Conservation (phyloP, 164 flowering plant species). For the Santalum album region DNA sequence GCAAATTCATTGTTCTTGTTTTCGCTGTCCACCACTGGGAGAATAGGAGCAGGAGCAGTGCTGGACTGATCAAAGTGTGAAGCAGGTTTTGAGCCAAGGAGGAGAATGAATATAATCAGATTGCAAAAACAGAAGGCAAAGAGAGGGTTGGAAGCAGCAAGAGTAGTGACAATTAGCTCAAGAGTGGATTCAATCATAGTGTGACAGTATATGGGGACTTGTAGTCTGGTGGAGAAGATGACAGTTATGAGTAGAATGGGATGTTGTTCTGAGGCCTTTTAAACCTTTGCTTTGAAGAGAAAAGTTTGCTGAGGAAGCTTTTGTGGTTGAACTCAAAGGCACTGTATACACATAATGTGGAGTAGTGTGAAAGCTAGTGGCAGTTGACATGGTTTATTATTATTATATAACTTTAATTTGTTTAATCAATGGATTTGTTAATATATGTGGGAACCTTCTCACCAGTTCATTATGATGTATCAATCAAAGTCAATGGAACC, state of each 20-base stretch:
- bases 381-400: neutral
- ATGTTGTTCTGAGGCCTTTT: neutral
- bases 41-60: too few relatives aligned
- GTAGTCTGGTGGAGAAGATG: neutral
- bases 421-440: neutral
- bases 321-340: neutral
- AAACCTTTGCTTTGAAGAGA: neutral
- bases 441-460: neutral
- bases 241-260: neutral
- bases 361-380: too few relatives aligned
- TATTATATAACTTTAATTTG: too few relatives aligned
- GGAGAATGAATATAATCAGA: slow-evolving; percentile 37
- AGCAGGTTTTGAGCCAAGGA: slow-evolving; percentile 21
- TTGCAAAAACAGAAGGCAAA: slow-evolving; percentile 45
- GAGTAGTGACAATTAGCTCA: slow-evolving; percentile 31
- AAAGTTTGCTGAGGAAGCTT: neutral
- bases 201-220: neutral
- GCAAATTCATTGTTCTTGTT: too few relatives aligned
- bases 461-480: too few relatives aligned
- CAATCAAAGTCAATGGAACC: too few relatives aligned
- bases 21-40: neutral
- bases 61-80: slow-evolving; percentile 9
- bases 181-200: slow-evolving; percentile 29
- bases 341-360: neutral
- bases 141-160: slow-evolving; percentile 34